Base-by-base conservation (phyloP, 140 eudicot species). In the Stevia rebaudiana region DNA sequence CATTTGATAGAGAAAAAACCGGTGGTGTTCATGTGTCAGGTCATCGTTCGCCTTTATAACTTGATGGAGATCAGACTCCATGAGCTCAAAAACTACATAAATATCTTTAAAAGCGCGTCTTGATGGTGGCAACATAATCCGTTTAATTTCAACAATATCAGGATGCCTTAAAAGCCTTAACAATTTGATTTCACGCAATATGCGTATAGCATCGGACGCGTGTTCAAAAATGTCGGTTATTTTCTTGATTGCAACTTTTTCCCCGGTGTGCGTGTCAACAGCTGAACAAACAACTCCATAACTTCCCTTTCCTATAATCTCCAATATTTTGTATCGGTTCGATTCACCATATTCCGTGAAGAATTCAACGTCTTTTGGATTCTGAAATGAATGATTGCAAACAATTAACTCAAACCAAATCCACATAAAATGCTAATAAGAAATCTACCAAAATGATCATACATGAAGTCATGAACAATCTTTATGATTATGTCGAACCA, bases 61-160 rank as follows among this genome's bases (percentile, higher is more conserved):
- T 80, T 90, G 97, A 58, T 90, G 97, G 68, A 90, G 95, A 74
- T 90, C 95, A 11, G 97, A 90, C 58, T 90, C 97, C 97, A 90
- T 90, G 63, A 90, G 95, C 86, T 90, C 97, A 74, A 90, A 90
- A 16, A 90, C 97, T 33, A 90, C 97, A 75, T 80, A 90, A 28
- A 90, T 87, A 69, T 90, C 97, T 75, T 75, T 90, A 68, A 90
- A 90, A 21, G 81, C 97, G 8, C 95, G 79, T 63, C 82, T 76
- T 31, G 97, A 90, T 11, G 95, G 95, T 49, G 97, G 97, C 74
- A 90, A 60, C 95, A 90, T 87, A 58, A 90, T 87, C 66, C 97
- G 78, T 65, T 87, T 90, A 52, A 90, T 90, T 70, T 90, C 97
- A 78, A 90, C 97, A 30, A 90, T 90, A 82, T 90, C 97, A 18